Evolutionary conservation across 2,329 filamentous ascomycete genomes (phyloP).

Genomic region (Colletotrichum tofieldiae): DNA sequence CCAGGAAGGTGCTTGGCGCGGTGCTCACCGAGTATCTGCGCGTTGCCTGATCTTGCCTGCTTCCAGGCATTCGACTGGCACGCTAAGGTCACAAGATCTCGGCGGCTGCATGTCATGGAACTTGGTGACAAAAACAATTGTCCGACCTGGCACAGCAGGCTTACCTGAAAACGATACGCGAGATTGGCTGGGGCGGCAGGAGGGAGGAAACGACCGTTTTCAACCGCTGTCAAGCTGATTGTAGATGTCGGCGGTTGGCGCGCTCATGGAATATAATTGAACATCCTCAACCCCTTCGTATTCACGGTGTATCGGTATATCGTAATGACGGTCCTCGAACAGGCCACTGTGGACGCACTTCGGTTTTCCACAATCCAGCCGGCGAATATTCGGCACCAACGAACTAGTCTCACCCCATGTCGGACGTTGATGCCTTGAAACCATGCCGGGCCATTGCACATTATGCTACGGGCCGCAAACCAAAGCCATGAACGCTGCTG

Average conservation of each 20-base stretch:
- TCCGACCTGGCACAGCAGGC: conserved; percentile 14
- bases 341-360: neutral
- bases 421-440: conserved; percentile 30
- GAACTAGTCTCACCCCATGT: conserved; percentile 25
- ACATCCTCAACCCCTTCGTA: neutral
- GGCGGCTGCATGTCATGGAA: conserved; percentile 24
- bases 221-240: neutral
- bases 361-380: neutral
- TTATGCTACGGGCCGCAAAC: conserved; percentile 31
- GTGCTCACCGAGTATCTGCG: conserved; percentile 29
- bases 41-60: conserved; percentile 40
- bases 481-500: conserved; percentile 25
- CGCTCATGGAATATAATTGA: neutral
- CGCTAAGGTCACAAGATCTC: conserved; percentile 38
- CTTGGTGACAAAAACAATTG: neutral
- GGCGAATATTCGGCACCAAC: neutral
- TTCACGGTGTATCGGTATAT: neutral
- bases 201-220: neutral
- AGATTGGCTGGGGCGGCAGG: conserved; percentile 1
- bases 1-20: conserved; percentile 28
- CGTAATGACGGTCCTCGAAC: neutral
- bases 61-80: conserved; percentile 21
- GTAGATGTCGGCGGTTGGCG: neutral
- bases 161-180: neutral
- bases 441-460: conserved; percentile 30